Base-by-base conservation (phyloP, 306 rosid genomes). In the Rosa lucieae region DNA sequence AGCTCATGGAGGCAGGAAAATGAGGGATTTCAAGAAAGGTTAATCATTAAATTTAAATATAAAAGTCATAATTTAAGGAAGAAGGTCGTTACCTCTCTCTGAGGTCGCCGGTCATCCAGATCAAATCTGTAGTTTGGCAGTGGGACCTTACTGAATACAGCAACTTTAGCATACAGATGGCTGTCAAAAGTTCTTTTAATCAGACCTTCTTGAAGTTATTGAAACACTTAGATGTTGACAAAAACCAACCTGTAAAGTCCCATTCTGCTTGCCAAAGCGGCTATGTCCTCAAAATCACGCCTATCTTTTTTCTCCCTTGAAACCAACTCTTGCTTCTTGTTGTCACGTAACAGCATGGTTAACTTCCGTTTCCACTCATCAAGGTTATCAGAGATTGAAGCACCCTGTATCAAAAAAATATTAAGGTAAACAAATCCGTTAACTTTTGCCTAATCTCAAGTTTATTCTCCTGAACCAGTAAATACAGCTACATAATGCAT, bases 111-210 rank as follows among this genome's bases (percentile, higher is more conserved):
- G 70, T 95, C 99, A 77, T 95, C 99, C 85, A 95, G 88, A 82
- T 95, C 99, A 80, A 81, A 95, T 86, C 99, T 89, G 84, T 95
- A 95, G 90, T 95, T 95, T 32, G 97, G 99, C 83, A 93, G 87
- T 5, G 98, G 98, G 42, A 84, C 87, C 88, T 93, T 95, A 75
- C 99, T 91, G 78, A 95, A 87, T 63, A 95, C 99, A 75, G 88
- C 92, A 29, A 89, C 91, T 85, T 89, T 95, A 20, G 93, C 79
- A 83, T 93, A 95, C 53, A 86, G 82, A 86, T 95, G 96, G 88
- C 99, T 95, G 98, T 82, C 84, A 86, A 43, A 42, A 80, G n/a
- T 62, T 67, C 80, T 26, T 63, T 51, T 37, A 67, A 79, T 79
- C 70, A 84, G 85, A 83, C 44, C 59, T 61, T 67, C 66, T 40